phyloP scores from a whole-genome alignment of 1,284 basidiomycete genomes.

The Ustilago esculenta region DNA sequence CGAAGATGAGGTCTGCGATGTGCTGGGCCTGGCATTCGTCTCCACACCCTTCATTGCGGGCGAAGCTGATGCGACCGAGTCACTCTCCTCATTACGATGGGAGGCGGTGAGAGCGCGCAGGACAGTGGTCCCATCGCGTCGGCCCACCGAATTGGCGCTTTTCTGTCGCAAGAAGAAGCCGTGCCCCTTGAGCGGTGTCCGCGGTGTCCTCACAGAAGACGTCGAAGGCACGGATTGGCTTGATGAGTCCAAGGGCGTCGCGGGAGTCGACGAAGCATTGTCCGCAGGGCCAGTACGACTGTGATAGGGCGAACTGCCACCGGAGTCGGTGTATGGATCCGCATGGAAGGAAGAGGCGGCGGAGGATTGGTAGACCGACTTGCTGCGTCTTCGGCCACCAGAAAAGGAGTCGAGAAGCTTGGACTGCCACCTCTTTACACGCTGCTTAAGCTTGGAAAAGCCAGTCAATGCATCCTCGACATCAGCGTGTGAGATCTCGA shows the following conservation, averaged over 20 bases:
- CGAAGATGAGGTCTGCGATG: background rate
- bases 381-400: conserved; percentile 36
- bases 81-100: conserved; percentile 13
- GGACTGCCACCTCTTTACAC: conserved; percentile 55
- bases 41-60: conserved; percentile 3
- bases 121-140: conserved; percentile 25
- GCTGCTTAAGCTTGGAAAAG: conserved; percentile 59
- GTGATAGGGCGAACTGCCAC: conserved; percentile 19
- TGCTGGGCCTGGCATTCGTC: background rate
- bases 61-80: conserved; percentile 9
- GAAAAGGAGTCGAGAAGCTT: conserved; percentile 51
- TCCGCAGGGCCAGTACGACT: conserved; percentile 4
- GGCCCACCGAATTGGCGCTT: conserved; percentile 30
- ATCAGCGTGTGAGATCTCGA: conserved; percentile 81
- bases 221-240: conserved; percentile 27
- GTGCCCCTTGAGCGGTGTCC: conserved; percentile 40
- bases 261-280: conserved; percentile 15
- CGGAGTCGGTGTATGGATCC: conserved; percentile 23
- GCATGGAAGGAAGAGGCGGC: conserved; percentile 26
- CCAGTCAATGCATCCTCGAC: conserved; percentile 74
- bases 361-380: conserved; percentile 28
- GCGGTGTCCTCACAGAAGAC: conserved; percentile 24
- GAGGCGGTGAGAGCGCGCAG: conserved; percentile 25
- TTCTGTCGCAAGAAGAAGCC: conserved; percentile 41
- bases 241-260: conserved; percentile 29